Conservation (phyloP, 306 rosid genomes). For the Nissolia schottii region DNA sequence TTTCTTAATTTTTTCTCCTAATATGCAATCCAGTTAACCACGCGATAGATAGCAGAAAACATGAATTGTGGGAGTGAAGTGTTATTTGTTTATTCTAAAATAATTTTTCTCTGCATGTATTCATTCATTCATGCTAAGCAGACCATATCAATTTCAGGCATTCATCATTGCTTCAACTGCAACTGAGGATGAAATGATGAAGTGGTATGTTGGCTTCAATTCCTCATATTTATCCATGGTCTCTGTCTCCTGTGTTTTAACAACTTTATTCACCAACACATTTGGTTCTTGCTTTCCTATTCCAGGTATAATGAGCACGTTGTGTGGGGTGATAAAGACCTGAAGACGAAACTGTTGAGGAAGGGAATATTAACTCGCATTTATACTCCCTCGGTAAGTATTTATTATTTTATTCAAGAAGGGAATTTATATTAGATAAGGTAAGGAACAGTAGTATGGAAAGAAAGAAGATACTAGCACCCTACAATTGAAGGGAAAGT, state of each 20-base stretch:
- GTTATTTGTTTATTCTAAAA: conserved; percentile 6
- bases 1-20: not conserved
- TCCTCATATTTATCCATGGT: not conserved
- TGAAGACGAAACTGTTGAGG: conserved; percentile 71
- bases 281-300: conserved; percentile 22
- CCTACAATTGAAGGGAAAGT: not conserved
- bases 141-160: conserved; percentile 59
- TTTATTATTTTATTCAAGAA: not conserved
- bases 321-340: conserved; percentile 93
- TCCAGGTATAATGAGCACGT: conserved; percentile 83
- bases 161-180: conserved; percentile 96
- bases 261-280: not conserved
- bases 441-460: not conserved
- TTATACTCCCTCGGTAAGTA: conserved; percentile 78
- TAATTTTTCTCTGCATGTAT: not conserved
- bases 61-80: not conserved
- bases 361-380: conserved; percentile 92
- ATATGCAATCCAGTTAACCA: not conserved
- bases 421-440: not conserved
- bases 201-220: conserved; percentile 52
- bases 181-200: conserved; percentile 77
- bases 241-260: not conserved
- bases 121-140: conserved; percentile 21
- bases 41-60: not conserved
- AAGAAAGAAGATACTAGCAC: not conserved